phyloP scores from a whole-genome alignment of 345 rosid species.

The Tarenaya hassleriana region DNA sequence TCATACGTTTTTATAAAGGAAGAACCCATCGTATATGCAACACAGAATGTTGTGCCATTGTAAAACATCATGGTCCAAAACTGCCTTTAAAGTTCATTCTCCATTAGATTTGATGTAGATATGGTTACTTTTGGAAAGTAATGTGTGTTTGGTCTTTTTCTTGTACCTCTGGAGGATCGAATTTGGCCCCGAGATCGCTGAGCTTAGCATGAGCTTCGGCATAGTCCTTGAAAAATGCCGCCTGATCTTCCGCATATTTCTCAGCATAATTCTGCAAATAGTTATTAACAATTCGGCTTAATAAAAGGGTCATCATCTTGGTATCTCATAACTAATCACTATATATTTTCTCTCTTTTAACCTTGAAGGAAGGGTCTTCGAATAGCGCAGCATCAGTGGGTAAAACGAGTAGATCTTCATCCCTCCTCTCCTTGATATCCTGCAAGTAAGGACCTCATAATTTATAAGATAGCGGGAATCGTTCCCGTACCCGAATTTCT shows the following conservation, averaged over 20 bases:
- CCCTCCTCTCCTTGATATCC: conserved; percentile 74
- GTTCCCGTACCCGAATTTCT: neutral
- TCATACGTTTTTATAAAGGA: no score
- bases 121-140: neutral
- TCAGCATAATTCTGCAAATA: conserved; percentile 71
- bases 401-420: conserved; percentile 74
- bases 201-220: conserved; percentile 97
- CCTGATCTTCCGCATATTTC: conserved; percentile 82
- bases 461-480: conserved; percentile 14
- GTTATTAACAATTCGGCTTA: neutral
- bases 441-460: conserved; percentile 22
- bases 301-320: neutral
- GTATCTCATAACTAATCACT: neutral
- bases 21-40: conserved; percentile 5
- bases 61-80: neutral
- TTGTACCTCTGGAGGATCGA: conserved; percentile 87
- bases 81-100: neutral
- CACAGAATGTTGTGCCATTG: no score
- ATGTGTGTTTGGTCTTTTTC: neutral
- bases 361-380: conserved; percentile 93
- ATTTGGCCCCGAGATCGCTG: conserved; percentile 88
- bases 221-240: conserved; percentile 78
- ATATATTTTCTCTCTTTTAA: conserved; percentile 20
- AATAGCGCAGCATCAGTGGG: conserved; percentile 91
- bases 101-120: neutral